Conservation (phyloP, 495 filamentous ascomycete genomes). For the Friedmanniomyces simplex region DNA sequence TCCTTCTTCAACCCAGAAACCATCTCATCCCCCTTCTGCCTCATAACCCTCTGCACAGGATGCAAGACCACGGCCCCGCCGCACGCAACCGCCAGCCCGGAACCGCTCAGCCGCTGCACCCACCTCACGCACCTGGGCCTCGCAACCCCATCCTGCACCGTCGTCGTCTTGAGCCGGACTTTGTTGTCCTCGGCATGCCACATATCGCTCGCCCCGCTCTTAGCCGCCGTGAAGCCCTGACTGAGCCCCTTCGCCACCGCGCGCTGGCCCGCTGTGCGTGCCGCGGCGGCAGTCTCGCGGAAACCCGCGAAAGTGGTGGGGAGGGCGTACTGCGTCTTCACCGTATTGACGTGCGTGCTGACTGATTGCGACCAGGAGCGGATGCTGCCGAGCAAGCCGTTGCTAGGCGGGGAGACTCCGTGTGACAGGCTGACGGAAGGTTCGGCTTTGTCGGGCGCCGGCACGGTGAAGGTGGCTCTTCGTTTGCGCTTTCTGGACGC, state of each 20-base stretch:
- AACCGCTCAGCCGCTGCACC: constrained; percentile 7
- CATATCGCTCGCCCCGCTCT: constrained; percentile 65
- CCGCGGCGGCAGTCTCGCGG: constrained; percentile 47
- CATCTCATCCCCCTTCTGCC: constrained; percentile 5
- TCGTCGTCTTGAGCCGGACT: constrained; percentile 46
- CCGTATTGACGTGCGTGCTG: constrained; percentile 2
- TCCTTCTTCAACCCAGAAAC: constrained; percentile 13
- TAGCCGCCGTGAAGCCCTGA: constrained; percentile 72
- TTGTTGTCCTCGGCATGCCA: constrained; percentile 78
- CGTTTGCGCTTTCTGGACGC: constrained; percentile 27
- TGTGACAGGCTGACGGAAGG: constrained; percentile 11
- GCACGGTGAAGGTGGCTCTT: background rate
- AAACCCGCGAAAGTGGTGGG: constrained; percentile 35
- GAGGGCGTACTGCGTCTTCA: constrained; percentile 34
- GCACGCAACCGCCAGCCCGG: background rate
- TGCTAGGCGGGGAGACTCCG: constrained; percentile 9
- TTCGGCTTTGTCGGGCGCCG: constrained; percentile 11
- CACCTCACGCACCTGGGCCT: constrained; percentile 7
- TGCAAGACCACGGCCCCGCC: constrained; percentile 10
- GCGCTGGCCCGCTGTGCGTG: constrained; percentile 57
- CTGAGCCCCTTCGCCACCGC: constrained; percentile 73
- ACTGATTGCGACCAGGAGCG: background rate
- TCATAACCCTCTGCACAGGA: constrained; percentile 4
- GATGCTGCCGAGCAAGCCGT: constrained; percentile 1
- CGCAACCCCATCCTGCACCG: background rate